Percentiles rank a stretch among this genome's conserved stretches.
Conservation (phyloP, 1,284 basidiomycete genomes). For the Rhodotorula sp. region DNA sequence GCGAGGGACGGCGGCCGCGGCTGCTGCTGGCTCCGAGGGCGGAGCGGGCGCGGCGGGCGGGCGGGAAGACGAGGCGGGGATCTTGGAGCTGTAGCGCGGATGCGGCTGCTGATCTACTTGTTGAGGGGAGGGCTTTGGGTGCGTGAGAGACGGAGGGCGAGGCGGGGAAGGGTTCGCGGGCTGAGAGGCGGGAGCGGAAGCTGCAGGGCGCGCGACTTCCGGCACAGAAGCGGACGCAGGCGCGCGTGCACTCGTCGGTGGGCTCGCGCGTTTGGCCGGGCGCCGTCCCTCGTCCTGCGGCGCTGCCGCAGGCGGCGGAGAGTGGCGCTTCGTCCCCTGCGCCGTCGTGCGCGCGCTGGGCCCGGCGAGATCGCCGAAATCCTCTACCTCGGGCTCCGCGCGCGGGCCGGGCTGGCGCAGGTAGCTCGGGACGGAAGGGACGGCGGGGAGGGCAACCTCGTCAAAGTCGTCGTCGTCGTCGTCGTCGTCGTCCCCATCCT, state of each 20-base stretch:
- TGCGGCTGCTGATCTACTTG: not conserved
- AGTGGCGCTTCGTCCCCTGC: not conserved
- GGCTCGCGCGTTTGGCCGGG: not conserved
- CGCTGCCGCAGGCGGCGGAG: too few species aligned
- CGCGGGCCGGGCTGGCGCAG: constrained; percentile 1
- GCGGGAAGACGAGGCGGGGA: not conserved
- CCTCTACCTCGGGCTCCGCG: constrained; percentile 11
- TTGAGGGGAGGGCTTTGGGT: not conserved
- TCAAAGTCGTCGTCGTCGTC: constrained; percentile 22
- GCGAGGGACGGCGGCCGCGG: too few species aligned
- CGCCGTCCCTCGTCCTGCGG: too few species aligned
- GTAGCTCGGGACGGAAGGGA: constrained; percentile 10
- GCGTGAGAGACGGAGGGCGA: not conserved
- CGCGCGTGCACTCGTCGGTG: not conserved
- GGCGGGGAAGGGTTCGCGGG: not conserved
- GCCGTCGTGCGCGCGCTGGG: not conserved
- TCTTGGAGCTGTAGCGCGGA: not conserved
- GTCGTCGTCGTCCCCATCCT: not conserved
- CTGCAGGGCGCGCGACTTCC: not conserved
- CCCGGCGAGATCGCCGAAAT: constrained; percentile 10
- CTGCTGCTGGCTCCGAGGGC: too few species aligned
- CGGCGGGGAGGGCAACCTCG: not conserved
- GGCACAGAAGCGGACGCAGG: not conserved
- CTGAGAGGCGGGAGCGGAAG: not conserved
- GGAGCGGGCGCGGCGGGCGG: not conserved